Percentiles rank a stretch among this genome's conserved stretches.
Evolutionary conservation across 441 rosid genomes (phyloP).

Genomic region (Eutrema salsugineum): DNA sequence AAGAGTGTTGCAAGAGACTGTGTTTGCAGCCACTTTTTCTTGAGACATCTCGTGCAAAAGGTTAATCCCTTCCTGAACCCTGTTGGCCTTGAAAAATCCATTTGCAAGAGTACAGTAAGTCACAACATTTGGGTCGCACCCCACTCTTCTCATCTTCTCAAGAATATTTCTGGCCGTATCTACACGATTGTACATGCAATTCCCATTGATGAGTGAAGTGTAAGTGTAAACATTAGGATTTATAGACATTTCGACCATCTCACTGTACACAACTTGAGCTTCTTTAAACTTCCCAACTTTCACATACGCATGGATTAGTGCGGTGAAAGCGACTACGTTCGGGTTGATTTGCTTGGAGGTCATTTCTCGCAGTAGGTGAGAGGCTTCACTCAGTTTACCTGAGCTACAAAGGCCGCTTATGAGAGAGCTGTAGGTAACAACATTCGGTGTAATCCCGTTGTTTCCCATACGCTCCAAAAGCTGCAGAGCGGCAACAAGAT

Average conservation of each 20-base stretch:
- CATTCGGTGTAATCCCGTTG: constrained; percentile 11
- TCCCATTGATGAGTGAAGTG: constrained; percentile 25
- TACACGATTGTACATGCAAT: not conserved
- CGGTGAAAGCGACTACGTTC: constrained; percentile 18
- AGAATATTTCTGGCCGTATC: not conserved
- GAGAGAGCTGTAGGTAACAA: constrained; percentile 23
- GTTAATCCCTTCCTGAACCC: not conserved
- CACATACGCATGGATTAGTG: constrained; percentile 16
- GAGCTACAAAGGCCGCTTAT: constrained; percentile 22
- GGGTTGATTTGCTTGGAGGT: not conserved
- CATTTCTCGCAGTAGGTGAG: not conserved
- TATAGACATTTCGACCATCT: constrained; percentile 18
- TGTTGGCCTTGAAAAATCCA: constrained; percentile 18
- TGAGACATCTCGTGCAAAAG: constrained; percentile 1
- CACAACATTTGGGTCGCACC: constrained; percentile 27
- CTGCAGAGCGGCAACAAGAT: not conserved
- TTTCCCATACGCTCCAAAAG: not conserved
- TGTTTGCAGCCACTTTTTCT: not conserved
- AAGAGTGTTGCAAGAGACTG: constrained; percentile 20
- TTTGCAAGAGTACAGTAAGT: constrained; percentile 27
- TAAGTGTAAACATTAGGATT: constrained; percentile 21
- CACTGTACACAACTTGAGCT: not conserved
- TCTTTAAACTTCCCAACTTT: not conserved
- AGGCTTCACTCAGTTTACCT: constrained; percentile 5
- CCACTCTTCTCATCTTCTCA: not conserved